These are phyloP conservation scores for Tricladium varicosporioides DNA, from an alignment of 2,329 filamentous ascomycete species.

Conservation along the genomic window DNA sequence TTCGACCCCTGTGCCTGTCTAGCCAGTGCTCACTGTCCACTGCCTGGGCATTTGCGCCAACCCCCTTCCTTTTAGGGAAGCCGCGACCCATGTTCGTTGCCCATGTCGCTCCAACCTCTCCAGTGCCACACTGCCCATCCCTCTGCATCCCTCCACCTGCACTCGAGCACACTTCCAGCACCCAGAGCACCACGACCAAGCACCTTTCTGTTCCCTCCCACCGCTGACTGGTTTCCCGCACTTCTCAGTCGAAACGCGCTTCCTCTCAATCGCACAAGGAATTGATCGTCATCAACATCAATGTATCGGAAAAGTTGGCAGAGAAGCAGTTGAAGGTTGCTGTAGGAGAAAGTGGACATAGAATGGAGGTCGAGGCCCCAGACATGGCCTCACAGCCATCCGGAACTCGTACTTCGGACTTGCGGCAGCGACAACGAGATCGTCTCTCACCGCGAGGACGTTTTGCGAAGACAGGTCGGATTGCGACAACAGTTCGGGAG, in stretches of 20 bases:
- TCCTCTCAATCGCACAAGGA: background rate
- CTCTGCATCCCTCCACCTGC: constrained; percentile 4
- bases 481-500: constrained; percentile 24
- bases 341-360: constrained; percentile 10
- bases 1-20: too few species aligned
- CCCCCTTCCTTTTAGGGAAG: background rate
- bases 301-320: constrained; percentile 27
- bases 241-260: constrained; percentile 15
- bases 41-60: background rate
- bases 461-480: constrained; percentile 24
- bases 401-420: constrained; percentile 27
- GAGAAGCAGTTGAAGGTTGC: constrained; percentile 22
- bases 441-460: constrained; percentile 32
- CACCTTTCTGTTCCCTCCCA: constrained; percentile 5
- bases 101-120: background rate
- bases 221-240: constrained; percentile 13
- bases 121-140: background rate
- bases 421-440: constrained; percentile 36
- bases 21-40: background rate
- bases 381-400: constrained; percentile 16
- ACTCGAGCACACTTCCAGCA: constrained; percentile 1
- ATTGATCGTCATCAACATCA: constrained; percentile 9
- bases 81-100: too few species aligned
- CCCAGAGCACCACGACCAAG: background rate
- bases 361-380: constrained; percentile 22